phyloP scores from a whole-genome alignment of 768 basidiomycete species.

The Mycena metata region DNA sequence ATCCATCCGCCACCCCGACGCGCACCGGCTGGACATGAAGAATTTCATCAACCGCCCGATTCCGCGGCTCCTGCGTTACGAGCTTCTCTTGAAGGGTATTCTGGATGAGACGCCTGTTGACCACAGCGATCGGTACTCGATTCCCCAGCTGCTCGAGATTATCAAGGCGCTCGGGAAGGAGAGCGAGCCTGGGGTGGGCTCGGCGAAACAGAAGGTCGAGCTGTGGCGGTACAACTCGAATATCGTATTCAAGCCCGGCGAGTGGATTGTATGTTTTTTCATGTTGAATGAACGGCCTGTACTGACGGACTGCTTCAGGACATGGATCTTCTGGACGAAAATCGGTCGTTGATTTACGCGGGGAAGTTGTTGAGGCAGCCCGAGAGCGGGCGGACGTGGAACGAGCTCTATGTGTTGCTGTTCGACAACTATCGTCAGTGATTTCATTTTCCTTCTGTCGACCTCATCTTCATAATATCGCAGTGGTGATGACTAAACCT shows the following conservation, averaged over 20 bases:
- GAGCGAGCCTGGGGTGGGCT: conserved; percentile 87
- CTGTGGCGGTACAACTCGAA: conserved; percentile 89
- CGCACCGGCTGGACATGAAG: conserved; percentile 91
- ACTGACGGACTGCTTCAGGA: conserved; percentile 58
- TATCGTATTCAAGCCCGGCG: conserved; percentile 84
- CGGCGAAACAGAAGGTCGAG: conserved; percentile 90
- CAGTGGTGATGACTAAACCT: conserved; percentile 92
- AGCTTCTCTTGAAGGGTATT: conserved; percentile 85
- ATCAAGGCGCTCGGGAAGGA: conserved; percentile 90
- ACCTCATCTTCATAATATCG: conserved; percentile 10
- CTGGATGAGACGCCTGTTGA: conserved; percentile 78
- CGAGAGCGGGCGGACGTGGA: conserved; percentile 90
- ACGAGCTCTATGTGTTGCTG: conserved; percentile 88
- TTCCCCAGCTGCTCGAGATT: conserved; percentile 89
- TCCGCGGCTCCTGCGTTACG: conserved; percentile 90
- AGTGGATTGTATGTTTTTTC: conserved; percentile 64
- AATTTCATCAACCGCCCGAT: conserved; percentile 94
- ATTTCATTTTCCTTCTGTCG: conserved; percentile 1
- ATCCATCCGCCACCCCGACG: conserved; percentile 75
- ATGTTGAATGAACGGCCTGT: conserved; percentile 3
- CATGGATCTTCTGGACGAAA: conserved; percentile 89
- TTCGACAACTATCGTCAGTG: conserved; percentile 94
- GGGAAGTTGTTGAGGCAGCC: conserved; percentile 89
- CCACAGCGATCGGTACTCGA: conserved; percentile 86
- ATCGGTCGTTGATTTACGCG: conserved; percentile 85